Base-by-base conservation (phyloP, 495 filamentous ascomycete species). In the Barbatosphaeria neglecta region DNA sequence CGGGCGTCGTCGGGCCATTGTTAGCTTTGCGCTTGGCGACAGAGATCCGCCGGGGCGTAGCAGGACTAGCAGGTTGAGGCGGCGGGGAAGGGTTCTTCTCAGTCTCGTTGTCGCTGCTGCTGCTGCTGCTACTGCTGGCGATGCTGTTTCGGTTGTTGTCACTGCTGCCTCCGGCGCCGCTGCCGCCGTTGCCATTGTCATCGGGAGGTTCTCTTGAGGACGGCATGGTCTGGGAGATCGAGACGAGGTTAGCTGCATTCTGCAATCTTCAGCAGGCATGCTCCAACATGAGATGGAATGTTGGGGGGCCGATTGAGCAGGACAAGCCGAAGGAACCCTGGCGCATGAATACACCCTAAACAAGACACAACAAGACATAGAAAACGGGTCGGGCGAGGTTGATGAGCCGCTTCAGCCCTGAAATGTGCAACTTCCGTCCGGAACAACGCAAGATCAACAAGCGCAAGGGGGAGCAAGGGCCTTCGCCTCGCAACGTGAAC, bases 41-140 rank as follows among this genome's bases (percentile, higher is more conserved):
- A 11, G 59, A 33, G 31, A 43, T 28, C 24, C 45, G 51, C 39
- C 47, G 52, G 23, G 52, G 51, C 10, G 51, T 54, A 23, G 31
- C 40, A 18, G 55, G 54, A 16, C 20, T 41, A 10, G 20, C 20
- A 22, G 20, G 39, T 10, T 15, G 39, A 2, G 54, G 33, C 24
- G 48, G 48, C 13, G 42, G 22, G 17, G 35, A 35, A 18, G 48
- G 9, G 28, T 62, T 55, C 9, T 35, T 15, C 9, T 35, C 7
- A 6, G 35, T 59, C 50, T 49, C 54, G 45, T 48, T 47, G 55
- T 17, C 55, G 50, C 19, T 54, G 56, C 44, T 57, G 49, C 59
- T 62, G 59, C 16, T n/a, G 31, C 38, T 43, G 5, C 19, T 23
- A 10, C 10, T 22, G 19, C 27, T 15, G 44, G 9, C n/a, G 35